These are phyloP conservation scores for Wilcoxina mikolae DNA, from an alignment of 495 filamentous ascomycete genomes.

Conservation along the genomic window DNA sequence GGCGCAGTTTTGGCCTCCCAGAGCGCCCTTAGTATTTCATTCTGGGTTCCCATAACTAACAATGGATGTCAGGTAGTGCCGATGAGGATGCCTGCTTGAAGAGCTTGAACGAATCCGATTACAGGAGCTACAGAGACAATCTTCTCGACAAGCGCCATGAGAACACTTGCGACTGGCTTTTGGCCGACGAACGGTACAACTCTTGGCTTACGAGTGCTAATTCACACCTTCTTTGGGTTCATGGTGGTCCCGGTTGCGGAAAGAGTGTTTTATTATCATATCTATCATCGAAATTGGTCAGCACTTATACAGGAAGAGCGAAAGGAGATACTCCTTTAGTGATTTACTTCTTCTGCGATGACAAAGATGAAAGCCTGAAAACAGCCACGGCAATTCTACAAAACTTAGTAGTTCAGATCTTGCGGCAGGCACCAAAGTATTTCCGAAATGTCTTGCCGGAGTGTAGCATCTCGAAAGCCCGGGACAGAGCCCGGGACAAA, in stretches of 20 bases:
- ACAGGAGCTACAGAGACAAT: not conserved
- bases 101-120: not conserved
- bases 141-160: slow-evolving; percentile 22
- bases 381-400: slow-evolving; percentile 1
- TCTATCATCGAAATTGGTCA: not conserved
- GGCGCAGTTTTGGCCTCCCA: no score
- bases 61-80: not conserved
- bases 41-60: no score
- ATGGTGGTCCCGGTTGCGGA: slow-evolving; percentile 7
- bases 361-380: slow-evolving; percentile 4
- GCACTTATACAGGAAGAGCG: not conserved
- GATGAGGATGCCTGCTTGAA: not conserved
- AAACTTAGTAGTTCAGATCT: not conserved
- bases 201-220: not conserved
- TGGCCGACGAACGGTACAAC: slow-evolving; percentile 25
- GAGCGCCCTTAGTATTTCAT: no score
- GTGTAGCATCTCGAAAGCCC: not conserved
- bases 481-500: no score
- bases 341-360: slow-evolving; percentile 12
- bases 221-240: not conserved
- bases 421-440: not conserved
- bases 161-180: slow-evolving; percentile 30
- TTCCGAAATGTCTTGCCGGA: not conserved
- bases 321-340: not conserved
- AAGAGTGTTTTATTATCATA: slow-evolving; percentile 9